phyloP scores from a whole-genome alignment of 108 stramenopile species.

The Cyclotella kingstonii region DNA sequence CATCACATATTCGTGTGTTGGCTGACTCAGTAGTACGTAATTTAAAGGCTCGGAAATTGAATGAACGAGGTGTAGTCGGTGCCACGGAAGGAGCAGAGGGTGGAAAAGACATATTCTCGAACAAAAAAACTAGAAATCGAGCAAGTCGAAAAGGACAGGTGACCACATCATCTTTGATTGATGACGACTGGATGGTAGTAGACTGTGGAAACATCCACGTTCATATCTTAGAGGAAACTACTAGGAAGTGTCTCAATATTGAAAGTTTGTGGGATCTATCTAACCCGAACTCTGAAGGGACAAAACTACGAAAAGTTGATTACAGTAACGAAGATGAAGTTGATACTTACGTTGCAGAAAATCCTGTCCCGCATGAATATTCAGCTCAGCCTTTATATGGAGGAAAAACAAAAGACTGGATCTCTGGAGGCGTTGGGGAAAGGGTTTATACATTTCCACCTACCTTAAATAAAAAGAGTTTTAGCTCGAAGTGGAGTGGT shows the following conservation, averaged over 20 bases:
- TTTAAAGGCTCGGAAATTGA: slow-evolving; percentile 63
- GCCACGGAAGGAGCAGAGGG: slow-evolving; percentile 60
- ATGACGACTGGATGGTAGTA: slow-evolving; percentile 71
- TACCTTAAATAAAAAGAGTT: slow-evolving; percentile 26
- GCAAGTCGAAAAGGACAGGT: slow-evolving; percentile 24
- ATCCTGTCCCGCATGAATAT: slow-evolving; percentile 71
- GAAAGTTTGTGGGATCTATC: slow-evolving; percentile 69
- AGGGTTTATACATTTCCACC: slow-evolving; percentile 22
- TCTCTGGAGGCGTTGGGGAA: slow-evolving; percentile 22
- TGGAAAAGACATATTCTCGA: slow-evolving; percentile 33
- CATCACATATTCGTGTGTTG: slow-evolving; percentile 53
- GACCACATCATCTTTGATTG: slow-evolving; percentile 23
- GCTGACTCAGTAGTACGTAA: slow-evolving; percentile 66
- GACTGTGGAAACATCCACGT: slow-evolving; percentile 85
- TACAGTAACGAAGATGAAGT: slow-evolving; percentile 58
- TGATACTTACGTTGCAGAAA: slow-evolving; percentile 66
- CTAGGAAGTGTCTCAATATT: slow-evolving; percentile 56
- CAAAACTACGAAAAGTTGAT: slow-evolving; percentile 55
- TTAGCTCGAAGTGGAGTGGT: slow-evolving; percentile 43
- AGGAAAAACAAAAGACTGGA: slow-evolving; percentile 12
- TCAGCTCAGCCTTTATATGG: slow-evolving; percentile 10
- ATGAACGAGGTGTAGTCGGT: slow-evolving; percentile 63
- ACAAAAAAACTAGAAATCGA: slow-evolving; percentile 34
- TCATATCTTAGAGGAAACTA: slow-evolving; percentile 57
- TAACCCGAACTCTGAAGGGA: slow-evolving; percentile 34